These are phyloP conservation scores for Phytophthora idaei DNA, from an alignment of 352 stramenopile species.

Conservation along the genomic window DNA sequence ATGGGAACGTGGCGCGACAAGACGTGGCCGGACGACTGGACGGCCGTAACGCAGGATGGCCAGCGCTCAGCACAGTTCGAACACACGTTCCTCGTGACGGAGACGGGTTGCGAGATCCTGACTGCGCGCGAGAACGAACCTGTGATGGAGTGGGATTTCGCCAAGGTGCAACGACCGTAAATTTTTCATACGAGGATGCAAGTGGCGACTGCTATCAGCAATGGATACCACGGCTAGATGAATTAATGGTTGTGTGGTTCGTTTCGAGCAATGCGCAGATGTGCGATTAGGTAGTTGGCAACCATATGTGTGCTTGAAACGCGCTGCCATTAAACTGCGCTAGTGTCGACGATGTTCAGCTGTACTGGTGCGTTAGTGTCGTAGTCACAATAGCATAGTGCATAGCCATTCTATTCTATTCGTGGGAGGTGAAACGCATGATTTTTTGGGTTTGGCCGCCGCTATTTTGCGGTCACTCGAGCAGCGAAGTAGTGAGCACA, in stretches of 20 bases:
- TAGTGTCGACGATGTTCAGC: not conserved
- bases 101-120: constrained; percentile 97
- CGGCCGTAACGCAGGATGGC: constrained; percentile 95
- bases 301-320: constrained; percentile 4
- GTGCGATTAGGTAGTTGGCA: constrained; percentile 18
- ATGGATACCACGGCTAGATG: not conserved
- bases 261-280: constrained; percentile 3
- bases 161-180: constrained; percentile 76
- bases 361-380: too few species aligned
- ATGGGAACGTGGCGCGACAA: constrained; percentile 89
- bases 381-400: too few species aligned
- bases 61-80: constrained; percentile 97
- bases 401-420: too few species aligned
- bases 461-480: too few species aligned
- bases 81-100: constrained; percentile 99
- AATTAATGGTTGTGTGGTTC: constrained; percentile 8
- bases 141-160: constrained; percentile 87
- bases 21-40: constrained; percentile 99
- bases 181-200: not conserved
- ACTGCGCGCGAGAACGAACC: constrained; percentile 91
- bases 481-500: too few species aligned
- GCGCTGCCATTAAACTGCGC: not conserved
- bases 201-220: not conserved
- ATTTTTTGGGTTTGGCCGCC: too few species aligned
- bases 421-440: too few species aligned